Conservation (phyloP, 2,329 filamentous ascomycete genomes). For the Penicillium sp. region DNA sequence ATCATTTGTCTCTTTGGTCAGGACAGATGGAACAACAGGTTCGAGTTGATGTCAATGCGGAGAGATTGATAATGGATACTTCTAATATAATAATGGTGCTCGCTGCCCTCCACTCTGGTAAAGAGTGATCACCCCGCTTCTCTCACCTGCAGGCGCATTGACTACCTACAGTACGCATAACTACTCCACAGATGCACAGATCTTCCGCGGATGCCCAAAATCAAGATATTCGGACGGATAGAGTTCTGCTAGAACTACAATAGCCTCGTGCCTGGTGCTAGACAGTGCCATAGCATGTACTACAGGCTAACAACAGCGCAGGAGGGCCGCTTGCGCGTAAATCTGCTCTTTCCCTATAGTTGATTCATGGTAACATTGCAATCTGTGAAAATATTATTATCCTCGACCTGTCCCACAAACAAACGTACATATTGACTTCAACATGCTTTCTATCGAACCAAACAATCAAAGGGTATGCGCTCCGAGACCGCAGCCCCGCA, state of each 20-base stretch:
- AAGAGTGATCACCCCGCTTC: slow-evolving; percentile 3
- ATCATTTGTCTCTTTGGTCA: slow-evolving; percentile 1
- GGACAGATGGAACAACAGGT: background rate
- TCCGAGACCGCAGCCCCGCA: slow-evolving; percentile 11
- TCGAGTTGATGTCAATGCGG: slow-evolving; percentile 5
- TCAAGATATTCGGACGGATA: slow-evolving; percentile 12
- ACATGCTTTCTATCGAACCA: background rate
- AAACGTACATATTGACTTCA: background rate
- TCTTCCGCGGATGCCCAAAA: slow-evolving; percentile 5
- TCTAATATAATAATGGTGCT: background rate
- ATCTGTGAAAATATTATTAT: background rate
- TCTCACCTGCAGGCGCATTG: slow-evolving; percentile 1
- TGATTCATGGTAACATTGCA: background rate
- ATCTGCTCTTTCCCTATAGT: background rate
- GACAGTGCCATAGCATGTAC: background rate
- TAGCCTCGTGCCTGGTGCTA: background rate
- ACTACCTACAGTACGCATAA: no score
- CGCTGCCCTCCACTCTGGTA: background rate
- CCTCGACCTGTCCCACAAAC: background rate
- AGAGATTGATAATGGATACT: slow-evolving; percentile 16
- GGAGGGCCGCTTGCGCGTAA: slow-evolving; percentile 1
- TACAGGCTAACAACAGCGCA: background rate
- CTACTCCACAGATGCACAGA: slow-evolving; percentile 2
- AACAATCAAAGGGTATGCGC: background rate
- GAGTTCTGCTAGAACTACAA: slow-evolving; percentile 17